phyloP scores from a whole-genome alignment of 2,329 filamentous ascomycete genomes.

The Fragosphaeria purpurea region DNA sequence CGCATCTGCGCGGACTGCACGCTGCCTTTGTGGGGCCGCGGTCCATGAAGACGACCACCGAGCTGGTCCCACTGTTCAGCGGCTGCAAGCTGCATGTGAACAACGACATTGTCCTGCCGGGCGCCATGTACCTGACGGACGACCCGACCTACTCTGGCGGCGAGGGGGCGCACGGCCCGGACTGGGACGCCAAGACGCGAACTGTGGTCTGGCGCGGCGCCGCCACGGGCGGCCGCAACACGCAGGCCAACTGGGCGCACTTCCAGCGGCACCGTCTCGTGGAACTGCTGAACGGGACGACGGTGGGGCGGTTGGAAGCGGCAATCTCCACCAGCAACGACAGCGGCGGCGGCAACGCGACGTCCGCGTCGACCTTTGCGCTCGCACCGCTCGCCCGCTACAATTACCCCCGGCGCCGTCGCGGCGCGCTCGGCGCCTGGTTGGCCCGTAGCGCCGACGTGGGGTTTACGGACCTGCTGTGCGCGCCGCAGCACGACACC shows the following conservation, averaged over 20 bases:
- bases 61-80: constrained; percentile 47
- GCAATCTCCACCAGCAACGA: too few species aligned
- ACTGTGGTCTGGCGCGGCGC: constrained; percentile 54
- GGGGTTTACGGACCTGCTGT: constrained; percentile 34
- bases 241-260: constrained; percentile 50
- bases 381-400: constrained; percentile 34
- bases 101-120: constrained; percentile 52
- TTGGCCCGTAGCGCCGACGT: constrained; percentile 29
- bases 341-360: constrained; percentile 31
- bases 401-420: constrained; percentile 26
- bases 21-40: constrained; percentile 44
- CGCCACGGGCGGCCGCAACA: constrained; percentile 47
- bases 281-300: constrained; percentile 57
- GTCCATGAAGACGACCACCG: constrained; percentile 36
- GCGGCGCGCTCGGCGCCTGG: constrained; percentile 30
- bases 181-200: constrained; percentile 48
- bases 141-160: constrained; percentile 51
- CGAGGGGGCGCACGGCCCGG: constrained; percentile 36
- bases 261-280: constrained; percentile 65
- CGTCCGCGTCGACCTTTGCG: constrained; percentile 37
- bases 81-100: constrained; percentile 50
- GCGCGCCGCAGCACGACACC: constrained; percentile 19
- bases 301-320: constrained; percentile 25
- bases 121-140: constrained; percentile 51
- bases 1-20: constrained; percentile 35